Conservation (phyloP, 1,139 yeast genomes). For the Pichia sp. region DNA sequence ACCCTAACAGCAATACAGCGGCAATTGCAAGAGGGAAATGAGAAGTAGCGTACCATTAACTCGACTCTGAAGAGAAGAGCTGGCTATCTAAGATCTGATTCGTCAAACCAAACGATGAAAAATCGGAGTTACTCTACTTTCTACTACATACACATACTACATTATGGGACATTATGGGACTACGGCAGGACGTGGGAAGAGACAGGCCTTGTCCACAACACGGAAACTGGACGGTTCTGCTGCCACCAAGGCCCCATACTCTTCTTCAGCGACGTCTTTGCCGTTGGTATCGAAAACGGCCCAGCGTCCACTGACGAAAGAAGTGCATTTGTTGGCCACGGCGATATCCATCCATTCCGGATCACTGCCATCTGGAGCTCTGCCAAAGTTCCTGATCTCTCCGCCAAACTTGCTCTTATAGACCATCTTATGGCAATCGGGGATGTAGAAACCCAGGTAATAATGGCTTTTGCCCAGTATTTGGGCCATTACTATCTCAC, state of each 20-base stretch:
- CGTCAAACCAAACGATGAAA: no score
- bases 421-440: conserved; percentile 74
- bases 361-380: neutral
- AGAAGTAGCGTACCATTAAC: no score
- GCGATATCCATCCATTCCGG: conserved; percentile 29
- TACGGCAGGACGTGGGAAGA: conserved; percentile 3
- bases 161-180: no score
- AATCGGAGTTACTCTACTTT: no score
- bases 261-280: conserved; percentile 18
- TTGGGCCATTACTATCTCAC: conserved; percentile 55
- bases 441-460: conserved; percentile 65
- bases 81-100: no score
- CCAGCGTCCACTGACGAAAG: conserved; percentile 34
- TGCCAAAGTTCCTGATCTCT: conserved; percentile 46
- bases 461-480: conserved; percentile 29
- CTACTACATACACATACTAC: no score
- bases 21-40: no score
- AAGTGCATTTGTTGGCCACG: conserved; percentile 1
- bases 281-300: conserved; percentile 30
- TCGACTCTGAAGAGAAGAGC: no score
- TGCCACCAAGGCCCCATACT: conserved; percentile 16
- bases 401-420: conserved; percentile 80
- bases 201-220: conserved; percentile 2
- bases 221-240: conserved; percentile 1
- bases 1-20: no score